Percentiles rank a stretch among this genome's conserved stretches.
Evolutionary conservation across 2,329 filamentous ascomycete genomes (phyloP).

Genomic region (Nemania abortiva): DNA sequence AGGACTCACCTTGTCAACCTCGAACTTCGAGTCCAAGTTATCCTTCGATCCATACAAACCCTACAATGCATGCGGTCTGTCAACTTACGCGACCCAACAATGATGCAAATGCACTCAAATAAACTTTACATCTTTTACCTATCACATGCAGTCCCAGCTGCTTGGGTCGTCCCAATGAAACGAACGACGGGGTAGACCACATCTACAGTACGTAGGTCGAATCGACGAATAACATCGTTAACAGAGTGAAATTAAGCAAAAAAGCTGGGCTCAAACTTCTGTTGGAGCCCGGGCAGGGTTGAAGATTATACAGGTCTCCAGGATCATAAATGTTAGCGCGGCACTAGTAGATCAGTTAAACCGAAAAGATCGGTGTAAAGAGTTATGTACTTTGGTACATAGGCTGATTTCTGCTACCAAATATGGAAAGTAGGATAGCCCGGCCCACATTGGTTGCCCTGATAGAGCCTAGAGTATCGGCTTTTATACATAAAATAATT

Average conservation of each 20-base stretch:
- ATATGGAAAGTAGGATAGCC: too few relatives aligned
- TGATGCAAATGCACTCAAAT: neutral
- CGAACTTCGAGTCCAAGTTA: constrained; percentile 6
- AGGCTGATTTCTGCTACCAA: too few relatives aligned
- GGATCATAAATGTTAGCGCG: too few relatives aligned
- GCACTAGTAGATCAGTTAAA: too few relatives aligned
- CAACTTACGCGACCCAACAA: neutral
- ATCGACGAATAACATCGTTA: neutral
- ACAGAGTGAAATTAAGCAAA: neutral
- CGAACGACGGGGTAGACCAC: neutral
- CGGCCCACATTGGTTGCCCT: too few relatives aligned
- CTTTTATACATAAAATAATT: too few relatives aligned
- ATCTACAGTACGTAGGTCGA: constrained; percentile 3
- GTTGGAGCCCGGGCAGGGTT: neutral
- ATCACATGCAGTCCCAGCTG: constrained; percentile 26
- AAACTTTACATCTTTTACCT: neutral
- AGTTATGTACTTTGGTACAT: too few relatives aligned
- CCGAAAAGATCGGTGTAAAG: too few relatives aligned
- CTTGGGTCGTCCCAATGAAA: constrained; percentile 13
- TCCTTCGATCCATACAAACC: neutral
- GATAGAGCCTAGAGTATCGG: too few relatives aligned
- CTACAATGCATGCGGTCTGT: neutral
- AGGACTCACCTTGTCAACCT: constrained; percentile 9
- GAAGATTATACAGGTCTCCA: too few relatives aligned
- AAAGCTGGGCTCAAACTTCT: neutral